Conservation (phyloP, 1,284 basidiomycete genomes). For the Pseudozyma sp. region DNA sequence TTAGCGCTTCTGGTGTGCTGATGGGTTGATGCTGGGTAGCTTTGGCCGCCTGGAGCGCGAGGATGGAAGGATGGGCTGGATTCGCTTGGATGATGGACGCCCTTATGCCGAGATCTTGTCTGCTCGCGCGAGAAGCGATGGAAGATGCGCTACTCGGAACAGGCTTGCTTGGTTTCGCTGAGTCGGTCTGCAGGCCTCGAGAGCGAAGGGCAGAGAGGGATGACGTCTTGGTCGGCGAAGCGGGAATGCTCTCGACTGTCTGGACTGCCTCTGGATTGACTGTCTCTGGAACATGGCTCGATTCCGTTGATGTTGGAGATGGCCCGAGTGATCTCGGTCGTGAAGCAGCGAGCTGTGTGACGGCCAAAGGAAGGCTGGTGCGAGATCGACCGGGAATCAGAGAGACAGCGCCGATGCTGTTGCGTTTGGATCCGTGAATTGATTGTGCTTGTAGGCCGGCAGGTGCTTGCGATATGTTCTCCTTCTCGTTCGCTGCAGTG, state of each 20-base stretch:
- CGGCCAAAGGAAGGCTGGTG: constrained; percentile 17
- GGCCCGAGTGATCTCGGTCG: constrained; percentile 4
- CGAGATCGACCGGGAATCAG: constrained; percentile 7
- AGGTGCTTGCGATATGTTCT: constrained; percentile 17
- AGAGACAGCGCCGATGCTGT: constrained; percentile 7
- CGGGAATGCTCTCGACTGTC: neutral
- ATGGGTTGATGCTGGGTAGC: constrained; percentile 36
- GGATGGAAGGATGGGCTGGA: constrained; percentile 33
- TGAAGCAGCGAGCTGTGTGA: constrained; percentile 11
- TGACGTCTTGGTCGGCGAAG: constrained; percentile 13
- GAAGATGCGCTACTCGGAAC: neutral
- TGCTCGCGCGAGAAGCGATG: constrained; percentile 5
- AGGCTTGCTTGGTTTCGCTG: constrained; percentile 3
- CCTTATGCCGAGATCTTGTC: constrained; percentile 31
- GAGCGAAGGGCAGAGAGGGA: constrained; percentile 23
- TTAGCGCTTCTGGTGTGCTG: constrained; percentile 41
- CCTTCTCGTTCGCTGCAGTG: constrained; percentile 13
- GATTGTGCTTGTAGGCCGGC: neutral
- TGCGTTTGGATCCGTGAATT: constrained; percentile 4
- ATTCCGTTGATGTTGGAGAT: neutral
- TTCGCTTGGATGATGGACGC: constrained; percentile 38
- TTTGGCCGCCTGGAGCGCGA: constrained; percentile 23
- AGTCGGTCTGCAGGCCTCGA: constrained; percentile 18
- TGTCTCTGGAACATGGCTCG: neutral
- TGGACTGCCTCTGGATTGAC: neutral